These are phyloP conservation scores for Pinus albicaulis DNA, from an alignment of 75 land plant genomes.

Conservation along the genomic window DNA sequence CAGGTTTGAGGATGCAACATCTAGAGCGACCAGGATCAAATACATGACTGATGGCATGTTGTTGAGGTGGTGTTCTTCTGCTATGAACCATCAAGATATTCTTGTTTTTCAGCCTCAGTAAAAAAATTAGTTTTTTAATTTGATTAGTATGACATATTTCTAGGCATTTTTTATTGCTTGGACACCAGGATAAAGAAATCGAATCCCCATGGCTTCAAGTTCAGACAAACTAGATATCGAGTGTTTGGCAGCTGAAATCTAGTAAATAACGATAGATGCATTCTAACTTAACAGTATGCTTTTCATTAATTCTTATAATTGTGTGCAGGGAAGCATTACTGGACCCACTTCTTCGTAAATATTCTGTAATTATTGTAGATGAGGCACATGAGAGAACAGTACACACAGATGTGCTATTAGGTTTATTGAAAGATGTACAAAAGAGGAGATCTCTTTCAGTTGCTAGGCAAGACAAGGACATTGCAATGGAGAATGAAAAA, in stretches of 20 bases:
- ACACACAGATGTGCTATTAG: constrained; percentile 92
- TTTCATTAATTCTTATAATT: background rate
- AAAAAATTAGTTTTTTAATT: background rate
- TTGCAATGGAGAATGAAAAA: constrained; percentile 6
- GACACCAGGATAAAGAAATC: background rate
- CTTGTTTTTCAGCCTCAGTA: background rate
- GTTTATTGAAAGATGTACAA: constrained; percentile 83
- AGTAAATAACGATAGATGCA: background rate
- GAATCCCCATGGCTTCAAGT: background rate
- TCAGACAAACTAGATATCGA: background rate
- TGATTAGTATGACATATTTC: background rate
- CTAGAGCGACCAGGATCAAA: constrained; percentile 71
- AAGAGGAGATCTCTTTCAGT: constrained; percentile 30
- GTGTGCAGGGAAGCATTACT: constrained; percentile 81
- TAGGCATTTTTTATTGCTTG: background rate
- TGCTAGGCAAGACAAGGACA: constrained; percentile 5
- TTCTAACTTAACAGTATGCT: background rate
- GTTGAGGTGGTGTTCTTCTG: constrained; percentile 52
- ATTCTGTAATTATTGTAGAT: constrained; percentile 89
- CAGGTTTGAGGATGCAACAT: constrained; percentile 91
- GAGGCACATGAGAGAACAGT: constrained; percentile 99
- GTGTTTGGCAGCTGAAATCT: background rate
- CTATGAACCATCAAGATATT: background rate
- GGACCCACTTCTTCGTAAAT: constrained; percentile 81
- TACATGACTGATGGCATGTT: constrained; percentile 98